Conservation (phyloP, 345 rosid genomes). For the Brassica incana region DNA sequence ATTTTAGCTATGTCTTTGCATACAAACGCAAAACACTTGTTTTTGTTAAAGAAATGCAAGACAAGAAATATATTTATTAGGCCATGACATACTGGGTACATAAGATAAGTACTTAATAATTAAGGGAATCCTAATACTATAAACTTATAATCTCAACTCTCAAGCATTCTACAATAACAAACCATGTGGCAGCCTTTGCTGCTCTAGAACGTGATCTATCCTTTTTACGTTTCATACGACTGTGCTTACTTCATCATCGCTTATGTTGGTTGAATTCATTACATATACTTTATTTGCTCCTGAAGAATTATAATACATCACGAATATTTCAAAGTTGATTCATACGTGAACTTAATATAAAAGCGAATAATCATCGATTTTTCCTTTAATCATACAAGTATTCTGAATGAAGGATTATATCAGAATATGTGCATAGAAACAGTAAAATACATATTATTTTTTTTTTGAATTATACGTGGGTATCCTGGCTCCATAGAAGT, state of each 20-base stretch:
- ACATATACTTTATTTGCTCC: not conserved
- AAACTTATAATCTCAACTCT: not conserved
- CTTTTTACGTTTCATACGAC: conserved; percentile 22
- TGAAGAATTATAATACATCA: not conserved
- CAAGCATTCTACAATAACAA: conserved; percentile 2
- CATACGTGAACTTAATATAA: not conserved
- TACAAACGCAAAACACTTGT: not conserved
- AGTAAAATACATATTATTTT: not conserved
- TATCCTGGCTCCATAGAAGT: too few relatives aligned
- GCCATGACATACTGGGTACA: not conserved
- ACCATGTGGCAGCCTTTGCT: conserved; percentile 25
- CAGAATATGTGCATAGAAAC: not conserved
- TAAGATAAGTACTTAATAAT: not conserved
- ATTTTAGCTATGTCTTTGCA: not conserved
- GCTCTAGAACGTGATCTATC: conserved; percentile 13
- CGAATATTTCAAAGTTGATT: not conserved
- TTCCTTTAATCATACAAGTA: not conserved
- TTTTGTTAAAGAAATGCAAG: not conserved
- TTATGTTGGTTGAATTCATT: not conserved
- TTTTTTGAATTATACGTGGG: too few relatives aligned
- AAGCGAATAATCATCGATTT: not conserved
- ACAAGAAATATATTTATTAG: not conserved
- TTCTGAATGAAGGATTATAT: not conserved
- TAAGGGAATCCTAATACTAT: not conserved
- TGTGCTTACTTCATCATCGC: conserved; percentile 30